Conservation (phyloP, 768 basidiomycete species). For the Dictyophora rubrovolvata region DNA sequence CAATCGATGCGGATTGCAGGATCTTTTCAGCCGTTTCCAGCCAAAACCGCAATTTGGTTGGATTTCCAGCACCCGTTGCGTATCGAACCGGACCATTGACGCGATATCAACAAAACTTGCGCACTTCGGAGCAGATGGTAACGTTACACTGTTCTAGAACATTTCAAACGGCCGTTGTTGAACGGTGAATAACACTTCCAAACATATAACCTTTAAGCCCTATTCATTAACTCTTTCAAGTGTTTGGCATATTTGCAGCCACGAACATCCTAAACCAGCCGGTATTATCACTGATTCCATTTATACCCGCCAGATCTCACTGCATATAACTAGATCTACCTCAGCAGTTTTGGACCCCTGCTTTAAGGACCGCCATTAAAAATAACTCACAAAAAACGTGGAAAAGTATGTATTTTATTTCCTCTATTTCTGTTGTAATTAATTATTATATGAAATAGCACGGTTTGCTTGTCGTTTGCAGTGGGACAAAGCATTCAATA, state of each 20-base stretch:
- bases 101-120: constrained; percentile 32
- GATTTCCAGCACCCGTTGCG: constrained; percentile 33
- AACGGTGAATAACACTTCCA: constrained; percentile 33
- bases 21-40: constrained; percentile 29
- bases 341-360: constrained; percentile 3
- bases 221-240: neutral
- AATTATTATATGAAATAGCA: constrained; percentile 22
- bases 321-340: constrained; percentile 10
- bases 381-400: neutral
- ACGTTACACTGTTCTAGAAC: constrained; percentile 46
- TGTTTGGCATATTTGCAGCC: constrained; percentile 1
- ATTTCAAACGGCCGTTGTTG: constrained; percentile 32
- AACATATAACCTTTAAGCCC: neutral
- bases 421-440: neutral
- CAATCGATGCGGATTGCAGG: neutral
- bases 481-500: constrained; percentile 43
- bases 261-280: constrained; percentile 22
- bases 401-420: constrained; percentile 11
- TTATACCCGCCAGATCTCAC: neutral
- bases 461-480: constrained; percentile 46
- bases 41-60: constrained; percentile 24
- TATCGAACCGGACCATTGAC: constrained; percentile 37
- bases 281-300: constrained; percentile 23
- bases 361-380: neutral
- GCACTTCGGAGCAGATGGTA: constrained; percentile 28